A percentile compares a stretch with the other conserved stretches of the same genome.
Evolutionary conservation across 257 asterid genomes (phyloP).

Genomic region (Solanum verrucosum): DNA sequence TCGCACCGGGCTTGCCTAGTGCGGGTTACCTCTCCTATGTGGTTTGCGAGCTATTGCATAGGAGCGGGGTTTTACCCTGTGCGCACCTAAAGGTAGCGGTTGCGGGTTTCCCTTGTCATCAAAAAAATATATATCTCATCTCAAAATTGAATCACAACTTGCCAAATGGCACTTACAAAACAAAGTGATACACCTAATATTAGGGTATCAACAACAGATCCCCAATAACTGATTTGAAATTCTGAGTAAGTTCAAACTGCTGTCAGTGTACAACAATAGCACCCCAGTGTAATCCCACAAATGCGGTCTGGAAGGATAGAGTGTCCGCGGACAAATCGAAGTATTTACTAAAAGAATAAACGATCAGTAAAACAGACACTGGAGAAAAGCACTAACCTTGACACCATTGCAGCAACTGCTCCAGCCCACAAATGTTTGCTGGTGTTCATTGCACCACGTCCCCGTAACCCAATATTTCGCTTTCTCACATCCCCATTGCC

Average conservation of each 20-base stretch:
- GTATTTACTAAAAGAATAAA: neutral
- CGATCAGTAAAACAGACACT: neutral
- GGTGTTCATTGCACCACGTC: constrained; percentile 66
- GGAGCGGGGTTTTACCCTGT: too few species aligned
- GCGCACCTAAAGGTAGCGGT: too few species aligned
- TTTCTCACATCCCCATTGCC: constrained; percentile 12
- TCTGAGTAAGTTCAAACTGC: neutral
- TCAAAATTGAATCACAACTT: neutral
- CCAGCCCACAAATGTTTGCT: constrained; percentile 97
- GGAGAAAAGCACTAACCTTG: constrained; percentile 38
- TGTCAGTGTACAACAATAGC: neutral
- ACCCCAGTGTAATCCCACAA: neutral
- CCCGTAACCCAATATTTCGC: constrained; percentile 22
- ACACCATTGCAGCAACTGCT: constrained; percentile 89
- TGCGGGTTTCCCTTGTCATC: too few species aligned
- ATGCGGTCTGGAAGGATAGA: neutral
- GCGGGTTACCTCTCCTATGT: too few species aligned
- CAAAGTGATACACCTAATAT: neutral
- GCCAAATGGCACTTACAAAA: neutral
- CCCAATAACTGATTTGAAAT: neutral
- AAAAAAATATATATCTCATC: neutral
- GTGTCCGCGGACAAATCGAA: neutral
- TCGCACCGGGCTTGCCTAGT: too few species aligned
- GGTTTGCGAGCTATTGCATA: too few species aligned
- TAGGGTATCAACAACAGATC: neutral